Evolutionary conservation across 345 rosid species (phyloP), one percentile per base, ranked within the genome.

Genomic region (Syzygium aqueum): DNA sequence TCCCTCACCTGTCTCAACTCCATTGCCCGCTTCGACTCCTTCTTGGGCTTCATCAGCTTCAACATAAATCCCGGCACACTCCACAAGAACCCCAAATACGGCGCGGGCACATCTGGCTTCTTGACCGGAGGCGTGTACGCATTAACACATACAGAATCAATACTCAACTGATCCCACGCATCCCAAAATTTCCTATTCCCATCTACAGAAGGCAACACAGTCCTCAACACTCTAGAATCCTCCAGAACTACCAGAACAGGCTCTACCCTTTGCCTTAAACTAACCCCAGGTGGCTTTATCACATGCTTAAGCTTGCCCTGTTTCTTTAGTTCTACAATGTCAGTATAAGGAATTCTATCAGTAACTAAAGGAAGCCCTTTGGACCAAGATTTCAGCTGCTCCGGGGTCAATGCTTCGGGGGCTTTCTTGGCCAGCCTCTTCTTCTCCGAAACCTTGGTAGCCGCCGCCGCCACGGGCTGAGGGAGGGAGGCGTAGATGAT

Each of bases 111-210:
- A 77, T 94, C 95, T 3, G 96, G 96, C 89, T 84, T 95, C 93
- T 94, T 97, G 87, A 96, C 89, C 7, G 98, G 98, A 90, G 99
- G 99, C 3, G 92, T 86, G 89, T 94, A 97, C 0, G 98, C 95
- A 88, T 97, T 97, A 37, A 97, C 96, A 89, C 96, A 96, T 10
- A 90, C 78, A 59, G 93, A 73, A 89, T 94, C 98, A 19, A 97
- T 90, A 84, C 91, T 92, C 87, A 95, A 92, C 91, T 92, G 93
- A 87, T 93, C 94, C 98, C 99, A 97, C 27, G 88, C 90, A 53
- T 95, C 95, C 99, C 99, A 97, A 89, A 97, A 97, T 92, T 91
- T 94, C 89, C 86, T 87, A 87, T 94, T 94, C 91, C 97, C 93
- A 87, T 91, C 94, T 84, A 92, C 40, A 0, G 96, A 95, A 53